These are phyloP conservation scores for Pleurotus salmoneostramineus DNA, from an alignment of 768 basidiomycete species.

Conservation along the genomic window DNA sequence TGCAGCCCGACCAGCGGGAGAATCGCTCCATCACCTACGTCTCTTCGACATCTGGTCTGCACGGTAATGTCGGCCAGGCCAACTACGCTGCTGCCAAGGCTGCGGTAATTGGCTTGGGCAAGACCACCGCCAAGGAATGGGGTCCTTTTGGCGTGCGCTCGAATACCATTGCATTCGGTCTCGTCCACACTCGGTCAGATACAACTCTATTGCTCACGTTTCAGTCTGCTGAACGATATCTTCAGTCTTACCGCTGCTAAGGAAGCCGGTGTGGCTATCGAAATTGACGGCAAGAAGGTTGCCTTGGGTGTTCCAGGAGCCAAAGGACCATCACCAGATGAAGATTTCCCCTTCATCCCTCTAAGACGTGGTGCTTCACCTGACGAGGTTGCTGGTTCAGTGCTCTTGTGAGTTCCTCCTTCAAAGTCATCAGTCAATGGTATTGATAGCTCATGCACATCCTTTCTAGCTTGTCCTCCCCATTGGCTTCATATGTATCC, in stretches of 20 bases:
- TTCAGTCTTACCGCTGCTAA: conserved; percentile 72
- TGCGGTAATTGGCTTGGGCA: conserved; percentile 75
- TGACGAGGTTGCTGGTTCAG: conserved; percentile 73
- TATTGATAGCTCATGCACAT: neutral
- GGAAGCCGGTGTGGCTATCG: conserved; percentile 70
- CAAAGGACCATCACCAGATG: conserved; percentile 27
- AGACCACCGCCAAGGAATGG: conserved; percentile 89
- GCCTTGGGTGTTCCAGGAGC: conserved; percentile 74
- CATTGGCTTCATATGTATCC: conserved; percentile 74
- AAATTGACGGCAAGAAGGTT: conserved; percentile 81
- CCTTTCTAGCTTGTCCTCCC: conserved; percentile 60
- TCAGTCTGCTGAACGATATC: neutral
- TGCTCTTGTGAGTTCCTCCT: conserved; percentile 64
- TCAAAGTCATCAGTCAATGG: conserved; percentile 1
- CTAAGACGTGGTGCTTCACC: conserved; percentile 61
- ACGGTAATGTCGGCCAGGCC: conserved; percentile 83
- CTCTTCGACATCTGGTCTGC: conserved; percentile 77
- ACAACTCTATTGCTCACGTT: neutral
- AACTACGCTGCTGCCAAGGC: conserved; percentile 82
- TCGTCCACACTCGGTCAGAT: conserved; percentile 68
- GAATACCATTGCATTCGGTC: conserved; percentile 77
- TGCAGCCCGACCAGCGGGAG: conserved; percentile 49
- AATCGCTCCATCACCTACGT: conserved; percentile 80
- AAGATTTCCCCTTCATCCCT: conserved; percentile 46
- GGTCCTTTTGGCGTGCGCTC: conserved; percentile 78